phyloP scores from a whole-genome alignment of 768 basidiomycete species.

The Tylopilus rubrobrunneus region DNA sequence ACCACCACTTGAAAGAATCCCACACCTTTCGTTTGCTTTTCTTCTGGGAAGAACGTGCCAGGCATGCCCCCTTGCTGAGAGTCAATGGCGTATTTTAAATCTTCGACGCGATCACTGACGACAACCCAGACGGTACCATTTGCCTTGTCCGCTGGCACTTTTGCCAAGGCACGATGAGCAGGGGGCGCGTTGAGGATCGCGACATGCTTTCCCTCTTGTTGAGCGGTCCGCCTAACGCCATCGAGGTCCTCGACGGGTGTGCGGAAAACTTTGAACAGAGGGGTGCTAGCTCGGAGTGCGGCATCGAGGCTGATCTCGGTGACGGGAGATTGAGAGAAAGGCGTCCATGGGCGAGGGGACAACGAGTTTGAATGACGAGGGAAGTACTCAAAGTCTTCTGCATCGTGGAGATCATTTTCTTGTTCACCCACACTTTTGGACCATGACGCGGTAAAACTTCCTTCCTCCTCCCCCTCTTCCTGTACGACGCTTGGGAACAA shows the following conservation, averaged over 20 bases:
- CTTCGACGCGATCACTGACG: conserved; percentile 31
- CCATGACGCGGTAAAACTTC: conserved; percentile 7
- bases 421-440: conserved; percentile 6
- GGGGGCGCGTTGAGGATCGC: conserved; percentile 26
- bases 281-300: conserved; percentile 29
- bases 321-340: conserved; percentile 24
- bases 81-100: conserved; percentile 31
- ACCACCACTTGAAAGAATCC: conserved; percentile 31
- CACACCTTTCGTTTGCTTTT: conserved; percentile 13
- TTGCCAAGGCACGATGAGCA: conserved; percentile 21
- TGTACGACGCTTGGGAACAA: background rate
- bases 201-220: conserved; percentile 30
- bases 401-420: conserved; percentile 2
- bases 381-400: conserved; percentile 10
- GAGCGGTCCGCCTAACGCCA: conserved; percentile 23
- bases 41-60: conserved; percentile 25
- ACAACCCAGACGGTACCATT: conserved; percentile 29
- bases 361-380: conserved; percentile 17
- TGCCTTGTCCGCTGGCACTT: conserved; percentile 15
- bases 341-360: conserved; percentile 25
- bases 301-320: conserved; percentile 24
- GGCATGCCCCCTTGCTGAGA: conserved; percentile 32
- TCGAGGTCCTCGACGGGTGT: conserved; percentile 29
- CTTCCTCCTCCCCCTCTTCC: conserved; percentile 15
- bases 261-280: conserved; percentile 32